Evolutionary conservation across 1,284 basidiomycete species (phyloP).

Genomic region (Ustilago loliicola): DNA sequence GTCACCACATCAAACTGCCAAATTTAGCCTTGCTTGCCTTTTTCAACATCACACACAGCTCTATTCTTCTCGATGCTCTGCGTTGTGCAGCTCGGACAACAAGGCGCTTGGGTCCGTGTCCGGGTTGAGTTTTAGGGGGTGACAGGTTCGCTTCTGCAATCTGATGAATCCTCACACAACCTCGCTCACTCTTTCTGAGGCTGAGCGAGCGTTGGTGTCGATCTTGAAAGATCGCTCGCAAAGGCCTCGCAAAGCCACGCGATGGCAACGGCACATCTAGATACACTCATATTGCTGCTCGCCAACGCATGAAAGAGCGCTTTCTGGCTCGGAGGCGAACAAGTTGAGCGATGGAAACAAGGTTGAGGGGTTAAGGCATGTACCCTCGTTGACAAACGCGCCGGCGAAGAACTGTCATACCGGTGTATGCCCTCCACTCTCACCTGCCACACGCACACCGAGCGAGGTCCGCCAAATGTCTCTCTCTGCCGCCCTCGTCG

Average conservation of each 20-base stretch:
- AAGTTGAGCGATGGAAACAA: neutral
- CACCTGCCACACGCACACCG: neutral
- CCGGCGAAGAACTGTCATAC: neutral
- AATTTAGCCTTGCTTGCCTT: neutral
- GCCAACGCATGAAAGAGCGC: neutral
- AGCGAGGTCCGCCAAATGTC: conserved; percentile 5
- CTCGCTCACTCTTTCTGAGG: neutral
- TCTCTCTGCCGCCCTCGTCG: neutral
- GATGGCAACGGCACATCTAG: neutral
- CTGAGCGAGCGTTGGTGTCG: neutral
- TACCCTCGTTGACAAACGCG: conserved; percentile 23
- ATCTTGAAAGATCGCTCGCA: neutral
- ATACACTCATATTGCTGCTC: conserved; percentile 6
- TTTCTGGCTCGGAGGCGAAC: neutral
- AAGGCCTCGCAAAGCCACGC: neutral
- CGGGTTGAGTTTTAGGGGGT: neutral
- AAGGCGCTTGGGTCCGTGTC: neutral
- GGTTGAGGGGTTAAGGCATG: conserved; percentile 11
- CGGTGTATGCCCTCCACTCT: neutral
- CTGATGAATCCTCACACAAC: neutral
- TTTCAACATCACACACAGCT: neutral
- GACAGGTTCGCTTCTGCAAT: neutral
- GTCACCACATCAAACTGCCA: conserved; percentile 6
- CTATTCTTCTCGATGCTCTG: neutral
- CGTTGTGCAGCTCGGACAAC: neutral